phyloP scores from a whole-genome alignment of 2,329 filamentous ascomycete genomes.

The Talaromyces piceae region DNA sequence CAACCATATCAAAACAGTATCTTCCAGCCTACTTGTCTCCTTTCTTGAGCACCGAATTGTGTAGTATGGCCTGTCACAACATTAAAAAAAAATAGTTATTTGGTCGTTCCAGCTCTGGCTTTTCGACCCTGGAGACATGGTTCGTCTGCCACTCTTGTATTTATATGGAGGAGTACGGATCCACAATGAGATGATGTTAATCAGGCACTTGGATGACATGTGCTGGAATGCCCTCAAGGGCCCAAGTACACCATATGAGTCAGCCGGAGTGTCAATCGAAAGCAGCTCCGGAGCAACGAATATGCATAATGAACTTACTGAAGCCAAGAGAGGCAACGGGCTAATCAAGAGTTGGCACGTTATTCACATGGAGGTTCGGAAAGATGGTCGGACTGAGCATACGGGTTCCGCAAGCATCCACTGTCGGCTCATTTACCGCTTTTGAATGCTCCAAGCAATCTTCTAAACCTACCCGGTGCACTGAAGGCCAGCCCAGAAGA shows the following conservation, averaged over 20 bases:
- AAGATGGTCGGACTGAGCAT: background rate
- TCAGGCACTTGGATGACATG: constrained; percentile 35
- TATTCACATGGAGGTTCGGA: constrained; percentile 11
- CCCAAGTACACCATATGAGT: constrained; percentile 28
- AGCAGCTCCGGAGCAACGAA: background rate
- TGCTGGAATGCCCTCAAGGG: constrained; percentile 38
- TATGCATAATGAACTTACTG: constrained; percentile 11
- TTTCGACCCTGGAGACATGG: constrained; percentile 44
- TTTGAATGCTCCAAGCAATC: constrained; percentile 17
- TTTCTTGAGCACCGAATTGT: no score
- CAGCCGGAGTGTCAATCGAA: constrained; percentile 12
- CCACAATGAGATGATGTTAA: constrained; percentile 37
- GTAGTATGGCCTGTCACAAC: no score
- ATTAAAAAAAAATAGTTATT: background rate
- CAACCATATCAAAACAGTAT: no score
- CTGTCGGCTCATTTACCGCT: constrained; percentile 18
- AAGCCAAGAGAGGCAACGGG: constrained; percentile 3
- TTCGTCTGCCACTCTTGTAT: constrained; percentile 38
- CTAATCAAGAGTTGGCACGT: constrained; percentile 14
- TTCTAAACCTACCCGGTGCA: constrained; percentile 3
- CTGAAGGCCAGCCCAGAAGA: constrained; percentile 5
- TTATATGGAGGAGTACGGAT: constrained; percentile 36
- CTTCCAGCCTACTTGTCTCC: no score
- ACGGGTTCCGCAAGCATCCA: constrained; percentile 7
- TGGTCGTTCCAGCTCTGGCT: background rate